Evolutionary conservation across 352 stramenopile species (phyloP).

Genomic region (Pythium rishiriense): DNA sequence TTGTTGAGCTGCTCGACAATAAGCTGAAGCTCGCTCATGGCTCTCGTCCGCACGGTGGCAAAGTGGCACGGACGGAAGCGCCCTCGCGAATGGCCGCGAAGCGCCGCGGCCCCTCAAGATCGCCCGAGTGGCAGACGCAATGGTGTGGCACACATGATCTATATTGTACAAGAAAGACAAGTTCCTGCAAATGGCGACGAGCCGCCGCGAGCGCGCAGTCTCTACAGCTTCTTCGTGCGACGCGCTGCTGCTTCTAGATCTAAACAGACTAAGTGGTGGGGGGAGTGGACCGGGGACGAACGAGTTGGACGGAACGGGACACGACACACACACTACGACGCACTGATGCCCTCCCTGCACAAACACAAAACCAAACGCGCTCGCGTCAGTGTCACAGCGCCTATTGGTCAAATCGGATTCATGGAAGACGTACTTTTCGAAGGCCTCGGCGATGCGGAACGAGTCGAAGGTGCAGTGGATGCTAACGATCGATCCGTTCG

Average conservation of each 20-base stretch:
- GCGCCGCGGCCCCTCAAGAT: constrained; percentile 26
- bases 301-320: constrained; percentile 1
- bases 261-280: constrained; percentile 16
- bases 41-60: too few species aligned
- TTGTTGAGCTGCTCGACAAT: constrained; percentile 95
- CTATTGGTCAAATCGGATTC: neutral
- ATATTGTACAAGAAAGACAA: constrained; percentile 32
- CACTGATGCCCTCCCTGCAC: constrained; percentile 71
- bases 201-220: neutral
- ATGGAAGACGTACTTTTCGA: constrained; percentile 71
- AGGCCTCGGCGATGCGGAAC: constrained; percentile 78
- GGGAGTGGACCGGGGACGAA: neutral
- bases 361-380: constrained; percentile 4
- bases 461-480: constrained; percentile 90
- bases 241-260: constrained; percentile 25
- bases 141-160: constrained; percentile 29
- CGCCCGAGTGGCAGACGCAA: neutral
- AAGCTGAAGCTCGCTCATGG: constrained; percentile 90
- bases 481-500: constrained; percentile 66
- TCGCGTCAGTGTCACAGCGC: neutral
- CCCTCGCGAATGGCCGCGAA: neutral
- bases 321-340: constrained; percentile 51
- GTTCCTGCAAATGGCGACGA: constrained; percentile 26
- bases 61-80: neutral
- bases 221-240: neutral